Evolutionary conservation across 371 early-diverging fungal genomes (phyloP), one percentile per base, ranked within the genome.

Genomic region (Zopfochytrium polystomum): DNA sequence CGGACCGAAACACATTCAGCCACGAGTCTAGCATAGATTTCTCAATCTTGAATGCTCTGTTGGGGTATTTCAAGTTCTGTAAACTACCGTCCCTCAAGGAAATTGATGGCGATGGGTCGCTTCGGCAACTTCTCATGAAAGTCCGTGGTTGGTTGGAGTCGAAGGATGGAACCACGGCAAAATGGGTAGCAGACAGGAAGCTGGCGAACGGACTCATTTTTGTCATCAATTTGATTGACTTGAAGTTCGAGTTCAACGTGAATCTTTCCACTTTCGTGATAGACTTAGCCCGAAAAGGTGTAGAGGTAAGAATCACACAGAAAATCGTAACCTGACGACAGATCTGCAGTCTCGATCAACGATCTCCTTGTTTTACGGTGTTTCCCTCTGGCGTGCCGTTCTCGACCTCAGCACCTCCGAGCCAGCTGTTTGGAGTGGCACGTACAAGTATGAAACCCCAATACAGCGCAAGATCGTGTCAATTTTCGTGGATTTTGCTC

Each of bases 261-360:
- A 75, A 72, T 46, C 44, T 67, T 29, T 62, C 65, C 27, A 42
- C 59, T 1, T 73, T 76, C 58, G 60, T 71, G 13, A 60, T 64
- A 42, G 68, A 60, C 23, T 29, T 69, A 0, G 56, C 52, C 43
- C 47, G 38, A 7, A 38, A 38, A 18, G 38, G 11, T 7, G 11
- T 38, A 11, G 38, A 38, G 38, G 38, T 38, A 11, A 7, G 38
- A 7, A 38, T 38, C 18, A 7, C 11, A 38, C 38, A 11, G 11
- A 7, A n/a, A n/a, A n/a, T n/a, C n/a, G n/a, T n/a, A n/a, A n/a
- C n/a, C n/a, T n/a, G n/a, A n/a, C n/a, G n/a, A n/a, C n/a, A n/a
- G n/a, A n/a, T n/a, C n/a, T n/a, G n/a, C n/a, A n/a, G n/a, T n/a
- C n/a, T n/a, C n/a, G n/a, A n/a, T n/a, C n/a, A n/a, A n/a, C n/a